Evolutionary conservation across 345 rosid species (phyloP), one percentile per base, ranked within the genome.

Genomic region (Psidium guajava): DNA sequence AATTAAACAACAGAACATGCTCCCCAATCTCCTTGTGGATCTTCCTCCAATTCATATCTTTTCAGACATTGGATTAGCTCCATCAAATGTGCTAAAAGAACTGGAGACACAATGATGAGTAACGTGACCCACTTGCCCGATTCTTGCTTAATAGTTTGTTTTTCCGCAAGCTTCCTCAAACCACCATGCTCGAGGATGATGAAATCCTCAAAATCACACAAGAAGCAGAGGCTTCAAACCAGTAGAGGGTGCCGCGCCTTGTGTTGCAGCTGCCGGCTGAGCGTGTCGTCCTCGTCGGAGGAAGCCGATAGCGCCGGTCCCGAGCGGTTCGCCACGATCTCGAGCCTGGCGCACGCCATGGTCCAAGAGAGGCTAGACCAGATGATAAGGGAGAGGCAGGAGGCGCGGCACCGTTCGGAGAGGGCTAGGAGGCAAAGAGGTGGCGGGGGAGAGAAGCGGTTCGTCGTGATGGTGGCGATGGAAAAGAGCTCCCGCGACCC

Each of bases 311-410:
- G 90, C 91, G 86, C 86, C 6, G 59, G 81, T 47, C 89, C 95
- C 3, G 92, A 91, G 52, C 89, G 89, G 49, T 87, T 91, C 51
- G 87, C 92, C 11, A 88, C 95, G 0, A 84, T 95, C 86, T 95
- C 99, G 28, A 96, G 95, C 92, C 86, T 96, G 27, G 91, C 97
- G 53, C 99, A 95, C 83, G 95, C 93, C 84, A 92, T 95, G 97
- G 97, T 96, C 81, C 99, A 96, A 58, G 95, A 96, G 88, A 92
- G 93, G 90, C 92, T 96, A 15, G 96, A 94, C 85, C 96, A 94
- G 85, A 92, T 96, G 95, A 96, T 96, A 36, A 88, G 90, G 81
- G 95, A 93, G 80, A 90, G 87, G 90, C 91, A 91, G 85, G 92
- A 88, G 89, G 88, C 91, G 54, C 89, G 90, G 85, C 61, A 54